Percentiles rank a stretch among this genome's conserved stretches.
Conservation (phyloP, 2,329 filamentous ascomycete species). For the Fusarium keratoplasticum region DNA sequence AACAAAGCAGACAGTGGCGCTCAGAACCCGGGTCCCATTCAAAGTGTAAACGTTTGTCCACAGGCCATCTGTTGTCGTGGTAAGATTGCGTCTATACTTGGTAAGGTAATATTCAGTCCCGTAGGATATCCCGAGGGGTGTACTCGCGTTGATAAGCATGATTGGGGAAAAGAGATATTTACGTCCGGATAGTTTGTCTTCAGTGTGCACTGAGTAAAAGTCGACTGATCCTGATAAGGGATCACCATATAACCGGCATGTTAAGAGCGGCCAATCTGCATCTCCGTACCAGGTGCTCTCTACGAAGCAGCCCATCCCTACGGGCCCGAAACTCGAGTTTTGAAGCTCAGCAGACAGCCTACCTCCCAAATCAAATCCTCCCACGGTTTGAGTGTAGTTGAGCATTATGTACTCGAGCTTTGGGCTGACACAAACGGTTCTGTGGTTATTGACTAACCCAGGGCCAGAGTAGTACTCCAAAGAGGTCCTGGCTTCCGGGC, state of each 20-base stretch:
- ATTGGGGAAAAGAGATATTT: neutral
- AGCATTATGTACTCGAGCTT: neutral
- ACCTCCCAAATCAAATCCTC: neutral
- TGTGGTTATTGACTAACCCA: neutral
- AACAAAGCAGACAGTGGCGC: neutral
- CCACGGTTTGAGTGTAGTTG: accelerated
- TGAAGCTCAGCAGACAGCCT: neutral
- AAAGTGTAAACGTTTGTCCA: neutral
- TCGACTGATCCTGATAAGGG: neutral
- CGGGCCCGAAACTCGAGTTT: neutral
- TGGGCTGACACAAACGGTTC: neutral
- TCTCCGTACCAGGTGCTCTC: neutral
- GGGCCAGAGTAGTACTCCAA: neutral
- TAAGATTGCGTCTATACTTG: neutral
- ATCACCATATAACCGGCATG: neutral
- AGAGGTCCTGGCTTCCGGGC: neutral
- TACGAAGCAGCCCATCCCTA: neutral
- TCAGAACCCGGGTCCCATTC: neutral
- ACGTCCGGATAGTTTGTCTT: neutral
- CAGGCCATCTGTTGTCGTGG: neutral
- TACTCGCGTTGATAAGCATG: neutral
- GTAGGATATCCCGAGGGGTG: neutral
- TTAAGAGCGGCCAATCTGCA: neutral
- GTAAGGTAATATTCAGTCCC: neutral
- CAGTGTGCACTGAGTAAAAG: neutral